Evolutionary conservation across 2,329 filamentous ascomycete species (phyloP), one percentile per base, ranked within the genome.

Genomic region (Ophiosphaerella korrae): DNA sequence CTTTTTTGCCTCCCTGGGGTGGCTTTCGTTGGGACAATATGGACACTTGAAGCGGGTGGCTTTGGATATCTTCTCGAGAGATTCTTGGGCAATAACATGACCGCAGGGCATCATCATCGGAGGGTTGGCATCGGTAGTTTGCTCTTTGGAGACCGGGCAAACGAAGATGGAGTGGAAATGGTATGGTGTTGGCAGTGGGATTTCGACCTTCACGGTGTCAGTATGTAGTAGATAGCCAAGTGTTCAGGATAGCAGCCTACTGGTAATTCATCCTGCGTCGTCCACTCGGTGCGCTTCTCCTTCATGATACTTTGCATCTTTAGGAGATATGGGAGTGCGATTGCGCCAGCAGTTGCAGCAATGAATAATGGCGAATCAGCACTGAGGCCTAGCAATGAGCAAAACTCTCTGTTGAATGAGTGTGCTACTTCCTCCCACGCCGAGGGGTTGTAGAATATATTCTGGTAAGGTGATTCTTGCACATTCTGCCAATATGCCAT

Each of bases 51-150:
- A 95, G 52, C 88, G 80, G 36, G 79, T 83, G 0, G 88, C 88
- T 75, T 95, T 96, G 47, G 87, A 87, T 36, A 97, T 80, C 67
- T 86, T 87, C 53, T 88, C 84, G 43, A 99, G 77, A 31, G 88
- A 92, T 67, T 97, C 92, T 58, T 87, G 84, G 14, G 92, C 92
- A 52, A 99, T 87, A 45, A 97, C 93, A 76, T 99, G 94, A 5
- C 94, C 93, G 68, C 94, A 99, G 0, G 90, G 89, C 68, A 99
- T 86, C 84, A 97, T 94, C 89, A 97, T 95, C 2, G 94, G 92
- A 9, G 94, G 94, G 72, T 99, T 99, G 21, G 82, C 77, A 66
- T 96, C 92, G 0, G 93, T 99, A 0, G 89, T 92, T 74, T 99
- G 94, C 70, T 97, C 94, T 73, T 97, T 97, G 65, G 88, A 92